Evolutionary conservation across 495 filamentous ascomycete genomes (phyloP).

Genomic region (Aspergillus carlsbadensis): DNA sequence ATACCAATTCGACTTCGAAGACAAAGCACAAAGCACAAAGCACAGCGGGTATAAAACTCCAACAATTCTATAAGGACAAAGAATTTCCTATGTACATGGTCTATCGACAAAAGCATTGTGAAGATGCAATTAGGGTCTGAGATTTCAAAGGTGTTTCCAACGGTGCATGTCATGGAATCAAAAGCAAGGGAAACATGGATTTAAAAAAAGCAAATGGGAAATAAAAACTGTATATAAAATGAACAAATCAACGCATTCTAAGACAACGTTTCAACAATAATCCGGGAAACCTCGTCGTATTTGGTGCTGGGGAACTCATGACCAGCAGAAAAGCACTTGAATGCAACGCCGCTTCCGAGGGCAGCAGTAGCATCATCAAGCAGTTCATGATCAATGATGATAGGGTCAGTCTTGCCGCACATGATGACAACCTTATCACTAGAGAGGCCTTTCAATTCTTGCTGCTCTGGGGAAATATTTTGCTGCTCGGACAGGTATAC

Average conservation of each 20-base stretch:
- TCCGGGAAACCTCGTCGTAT: constrained; percentile 48
- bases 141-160: neutral
- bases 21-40: neutral
- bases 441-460: constrained; percentile 30
- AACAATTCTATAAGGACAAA: neutral
- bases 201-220: neutral
- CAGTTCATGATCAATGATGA: constrained; percentile 58
- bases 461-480: constrained; percentile 19
- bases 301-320: constrained; percentile 59
- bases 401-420: constrained; percentile 51
- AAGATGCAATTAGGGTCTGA: neutral
- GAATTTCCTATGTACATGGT: constrained; percentile 30
- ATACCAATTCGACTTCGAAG: neutral
- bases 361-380: constrained; percentile 49
- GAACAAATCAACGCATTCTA: constrained; percentile 17
- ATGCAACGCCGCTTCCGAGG: constrained; percentile 48
- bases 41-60: constrained; percentile 1
- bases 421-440: constrained; percentile 54
- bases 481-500: constrained; percentile 45
- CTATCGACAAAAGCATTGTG: constrained; percentile 15
- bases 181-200: constrained; percentile 5
- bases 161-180: constrained; percentile 4
- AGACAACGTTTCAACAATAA: constrained; percentile 40
- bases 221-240: neutral
- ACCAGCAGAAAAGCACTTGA: constrained; percentile 51